Evolutionary conservation across 305 asterid species (phyloP), one percentile per base, ranked within the genome.

Genomic region (Solanum hybrid): DNA sequence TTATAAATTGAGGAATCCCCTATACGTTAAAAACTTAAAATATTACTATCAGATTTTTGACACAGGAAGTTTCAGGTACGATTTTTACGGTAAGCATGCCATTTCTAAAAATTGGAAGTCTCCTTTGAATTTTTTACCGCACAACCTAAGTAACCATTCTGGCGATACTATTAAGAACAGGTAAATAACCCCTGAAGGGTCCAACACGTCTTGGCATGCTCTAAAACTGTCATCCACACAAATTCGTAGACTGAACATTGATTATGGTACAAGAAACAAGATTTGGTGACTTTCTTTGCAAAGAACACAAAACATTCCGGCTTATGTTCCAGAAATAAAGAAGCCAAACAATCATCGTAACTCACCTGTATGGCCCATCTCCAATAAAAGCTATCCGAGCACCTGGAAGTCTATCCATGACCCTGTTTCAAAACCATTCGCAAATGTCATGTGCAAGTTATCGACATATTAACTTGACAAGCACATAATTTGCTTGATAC

Each of bases 301-400:
- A 85, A 32, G n/a, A 10, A 56, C 76, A 31, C 1, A 29, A 56
- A 56, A 32, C 75, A 56, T 31, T 46, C 22, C 10, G 11, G 87
- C 75, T 85, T 12, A 56, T 56, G 46, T 84, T 84, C 87, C 32
- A 22, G 40, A 84, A 84, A 84, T 84, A 7, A 84, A 84, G 75
- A 46, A 84, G 42, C 42, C 31, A 87, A 78, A 66, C 26, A 56
- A 37, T 81, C 29, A 85, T 66, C 71, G 78, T 27, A 77, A 66
- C 93, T 94, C 86, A 98, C 99, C 98, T 96, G 96, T 95, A 95
- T 6, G 99, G 99, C 34, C 99, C 99, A 60, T 98, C 99, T 40
- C 99, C 99, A 51, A 96, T 89, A 89, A 98, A 96, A 72, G 99
- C 99, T 78, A 98, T 96, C 24, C 98, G 94, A 79, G 96, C 99